These are phyloP conservation scores for Alloteropsis angusta DNA, from an alignment of 202 grass and related monocot species.

Conservation along the genomic window DNA sequence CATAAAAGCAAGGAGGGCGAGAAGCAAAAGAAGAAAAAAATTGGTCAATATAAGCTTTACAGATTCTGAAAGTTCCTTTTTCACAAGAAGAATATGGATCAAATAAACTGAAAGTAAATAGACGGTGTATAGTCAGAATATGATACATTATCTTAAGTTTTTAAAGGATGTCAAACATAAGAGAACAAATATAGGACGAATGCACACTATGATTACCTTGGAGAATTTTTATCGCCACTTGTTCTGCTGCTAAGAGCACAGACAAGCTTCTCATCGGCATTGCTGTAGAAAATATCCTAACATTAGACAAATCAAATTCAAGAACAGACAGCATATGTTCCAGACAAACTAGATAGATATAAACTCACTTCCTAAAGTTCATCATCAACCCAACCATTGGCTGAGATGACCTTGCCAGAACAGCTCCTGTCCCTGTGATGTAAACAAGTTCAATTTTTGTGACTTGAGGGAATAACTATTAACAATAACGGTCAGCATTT, in stretches of 20 bases:
- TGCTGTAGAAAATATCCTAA: conserved; percentile 43
- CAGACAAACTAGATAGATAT: conserved; percentile 26
- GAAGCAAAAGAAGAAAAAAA: no score
- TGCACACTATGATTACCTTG: conserved; percentile 40
- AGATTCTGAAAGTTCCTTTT: neutral
- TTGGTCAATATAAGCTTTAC: neutral
- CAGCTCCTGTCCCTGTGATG: conserved; percentile 75
- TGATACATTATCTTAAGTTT: neutral
- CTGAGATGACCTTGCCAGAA: conserved; percentile 92
- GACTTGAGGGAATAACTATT: no score
- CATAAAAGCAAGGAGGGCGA: no score
- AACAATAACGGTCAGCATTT: neutral
- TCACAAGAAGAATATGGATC: neutral
- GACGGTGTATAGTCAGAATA: neutral
- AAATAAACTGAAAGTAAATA: conserved; percentile 2
- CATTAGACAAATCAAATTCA: conserved; percentile 29
- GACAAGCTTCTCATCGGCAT: conserved; percentile 94
- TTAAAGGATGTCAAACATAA: conserved; percentile 13
- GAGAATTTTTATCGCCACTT: conserved; percentile 30
- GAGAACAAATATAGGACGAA: conserved; percentile 7
- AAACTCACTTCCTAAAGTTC: conserved; percentile 87
- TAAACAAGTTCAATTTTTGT: conserved; percentile 5
- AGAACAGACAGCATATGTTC: conserved; percentile 1
- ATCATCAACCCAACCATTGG: conserved; percentile 92
- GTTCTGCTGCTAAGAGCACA: conserved; percentile 53